phyloP scores from a whole-genome alignment of 768 basidiomycete genomes.

The Neoboletus subvelutipes region DNA sequence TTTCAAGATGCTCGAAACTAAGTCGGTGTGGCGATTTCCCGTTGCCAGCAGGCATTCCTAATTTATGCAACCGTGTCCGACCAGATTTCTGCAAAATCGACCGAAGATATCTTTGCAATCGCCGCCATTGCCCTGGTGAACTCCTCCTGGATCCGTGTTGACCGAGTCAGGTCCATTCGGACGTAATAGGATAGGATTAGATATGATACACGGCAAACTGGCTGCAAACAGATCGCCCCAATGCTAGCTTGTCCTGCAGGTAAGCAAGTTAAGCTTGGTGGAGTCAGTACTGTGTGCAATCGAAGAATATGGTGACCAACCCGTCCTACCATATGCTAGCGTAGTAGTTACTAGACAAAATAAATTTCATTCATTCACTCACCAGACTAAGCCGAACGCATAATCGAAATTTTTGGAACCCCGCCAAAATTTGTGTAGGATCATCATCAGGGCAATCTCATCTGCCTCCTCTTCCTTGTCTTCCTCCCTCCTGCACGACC shows the following conservation, averaged over 20 bases:
- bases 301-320: too few species aligned
- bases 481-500: constrained; percentile 26
- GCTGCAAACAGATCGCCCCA: background rate
- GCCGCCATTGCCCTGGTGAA: too few species aligned
- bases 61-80: background rate
- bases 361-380: too few species aligned
- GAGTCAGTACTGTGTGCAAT: background rate
- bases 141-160: background rate
- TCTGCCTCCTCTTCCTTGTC: constrained; percentile 30
- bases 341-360: too few species aligned
- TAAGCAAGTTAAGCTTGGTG: background rate
- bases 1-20: background rate
- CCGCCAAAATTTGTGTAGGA: constrained; percentile 53
- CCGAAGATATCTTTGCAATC: too few species aligned
- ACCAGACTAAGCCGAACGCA: background rate
- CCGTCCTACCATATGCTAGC: too few species aligned
- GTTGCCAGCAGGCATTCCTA: background rate
- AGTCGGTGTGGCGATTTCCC: background rate
- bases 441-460: constrained; percentile 30
- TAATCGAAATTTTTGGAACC: constrained; percentile 42
- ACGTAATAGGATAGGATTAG: background rate
- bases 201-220: background rate
- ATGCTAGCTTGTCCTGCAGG: background rate
- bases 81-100: background rate
- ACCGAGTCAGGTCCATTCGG: background rate